Base-by-base conservation (phyloP, 768 basidiomycete species). In the Lactarius sanguifluus region DNA sequence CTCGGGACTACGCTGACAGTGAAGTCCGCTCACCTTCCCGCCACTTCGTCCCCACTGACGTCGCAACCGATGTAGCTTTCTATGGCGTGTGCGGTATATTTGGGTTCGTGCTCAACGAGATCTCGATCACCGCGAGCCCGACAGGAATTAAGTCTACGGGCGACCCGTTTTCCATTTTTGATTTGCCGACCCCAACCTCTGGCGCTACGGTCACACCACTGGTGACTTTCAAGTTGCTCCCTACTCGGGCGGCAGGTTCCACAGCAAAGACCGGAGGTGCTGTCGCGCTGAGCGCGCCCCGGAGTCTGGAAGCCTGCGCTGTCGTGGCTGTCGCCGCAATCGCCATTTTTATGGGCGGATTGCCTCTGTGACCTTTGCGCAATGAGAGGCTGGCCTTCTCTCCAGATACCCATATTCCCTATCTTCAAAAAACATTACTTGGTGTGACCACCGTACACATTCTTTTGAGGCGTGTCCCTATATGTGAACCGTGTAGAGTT, bases 141-240 rank as follows among this genome's bases (percentile, higher is more conserved):
- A 66, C 65, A 2, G 65, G 55, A 6, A 38, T 18, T 28, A 5
- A 41, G 5, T 50, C 60, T 13, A 57, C 60, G 28, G 55, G 43
- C n/a, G 56, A 66, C 36, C 60, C 56, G n/a, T 20, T 66, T 30
- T 28, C 60, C 20, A 28, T 50, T 5, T 61, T 66, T 30, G n/a
- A n/a, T n/a, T n/a, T n/a, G n/a, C n/a, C n/a, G n/a, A n/a, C n/a
- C n/a, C n/a, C n/a, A n/a, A n/a, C n/a, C n/a, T n/a, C n/a, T n/a
- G n/a, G n/a, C n/a, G n/a, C n/a, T n/a, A n/a, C n/a, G n/a, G n/a
- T n/a, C n/a, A n/a, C n/a, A n/a, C n/a, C 59, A 7, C 32, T 32
- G 32, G 32, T n/a, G n/a, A n/a, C n/a, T n/a, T n/a, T n/a, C n/a
- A n/a, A 6, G 7, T 47, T 61, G 59, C 2, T 61, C 3, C 59